Percentiles rank a stretch among this genome's conserved stretches.
Evolutionary conservation across 2,329 filamentous ascomycete genomes (phyloP).

Genomic region (Coccinonectria pachysandricola): DNA sequence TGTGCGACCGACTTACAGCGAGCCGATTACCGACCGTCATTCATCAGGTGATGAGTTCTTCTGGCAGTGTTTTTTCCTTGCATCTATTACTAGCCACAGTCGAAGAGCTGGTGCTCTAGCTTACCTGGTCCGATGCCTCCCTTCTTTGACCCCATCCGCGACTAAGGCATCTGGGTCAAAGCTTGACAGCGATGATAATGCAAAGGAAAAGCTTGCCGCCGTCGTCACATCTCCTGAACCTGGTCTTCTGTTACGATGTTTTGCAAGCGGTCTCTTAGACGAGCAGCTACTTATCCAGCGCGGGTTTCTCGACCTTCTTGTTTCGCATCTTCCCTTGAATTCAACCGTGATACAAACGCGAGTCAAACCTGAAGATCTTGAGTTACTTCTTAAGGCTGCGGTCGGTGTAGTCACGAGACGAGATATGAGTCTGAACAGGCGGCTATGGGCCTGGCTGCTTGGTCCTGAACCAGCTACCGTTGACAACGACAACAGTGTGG

Average conservation of each 20-base stretch:
- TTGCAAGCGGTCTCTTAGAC: slow-evolving; percentile 80
- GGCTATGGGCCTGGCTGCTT: slow-evolving; percentile 93
- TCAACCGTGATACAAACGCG: slow-evolving; percentile 68
- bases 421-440: slow-evolving; percentile 93
- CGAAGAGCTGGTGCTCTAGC: slow-evolving; percentile 79
- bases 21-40: slow-evolving; percentile 40
- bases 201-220: slow-evolving; percentile 40
- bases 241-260: slow-evolving; percentile 79
- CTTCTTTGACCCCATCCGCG: slow-evolving; percentile 27
- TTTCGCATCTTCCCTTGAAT: slow-evolving; percentile 79
- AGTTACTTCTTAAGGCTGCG: slow-evolving; percentile 72
- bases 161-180: slow-evolving; percentile 6
- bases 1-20: slow-evolving; percentile 45
- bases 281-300: slow-evolving; percentile 86
- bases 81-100: slow-evolving; percentile 80
- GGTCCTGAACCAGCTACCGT: slow-evolving; percentile 55
- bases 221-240: slow-evolving; percentile 84
- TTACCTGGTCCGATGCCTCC: slow-evolving; percentile 71
- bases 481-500: slow-evolving; percentile 37
- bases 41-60: slow-evolving; percentile 74
- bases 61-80: slow-evolving; percentile 96
- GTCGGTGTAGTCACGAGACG: slow-evolving; percentile 78
- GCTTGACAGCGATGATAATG: slow-evolving; percentile 20
- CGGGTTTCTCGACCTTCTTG: slow-evolving; percentile 85
- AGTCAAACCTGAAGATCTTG: slow-evolving; percentile 65